Evolutionary conservation across 2,329 filamentous ascomycete genomes (phyloP).

Genomic region (Incumbomyces delicatus): DNA sequence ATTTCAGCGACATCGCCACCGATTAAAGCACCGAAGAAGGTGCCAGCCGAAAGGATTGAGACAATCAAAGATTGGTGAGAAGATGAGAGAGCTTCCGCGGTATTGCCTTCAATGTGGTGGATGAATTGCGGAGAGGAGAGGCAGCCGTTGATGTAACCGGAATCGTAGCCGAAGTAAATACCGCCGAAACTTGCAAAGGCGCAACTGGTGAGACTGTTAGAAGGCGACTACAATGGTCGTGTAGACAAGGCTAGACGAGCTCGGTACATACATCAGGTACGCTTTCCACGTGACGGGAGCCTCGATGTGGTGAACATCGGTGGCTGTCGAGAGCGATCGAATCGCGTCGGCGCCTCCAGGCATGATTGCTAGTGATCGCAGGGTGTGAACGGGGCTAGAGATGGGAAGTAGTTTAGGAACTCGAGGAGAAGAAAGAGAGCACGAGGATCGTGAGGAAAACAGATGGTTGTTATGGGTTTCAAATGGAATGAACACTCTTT

Average conservation of each 20-base stretch:
- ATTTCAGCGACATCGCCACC: constrained; percentile 64
- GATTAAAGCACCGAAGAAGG: constrained; percentile 67
- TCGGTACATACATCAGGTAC: constrained; percentile 48
- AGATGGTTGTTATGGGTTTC: constrained; percentile 7
- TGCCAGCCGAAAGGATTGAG: constrained; percentile 65
- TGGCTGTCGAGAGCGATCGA: constrained; percentile 2
- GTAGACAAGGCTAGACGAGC: background rate
- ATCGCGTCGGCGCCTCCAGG: background rate
- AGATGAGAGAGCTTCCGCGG: constrained; percentile 36
- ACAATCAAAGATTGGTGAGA: constrained; percentile 52
- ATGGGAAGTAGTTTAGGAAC: background rate
- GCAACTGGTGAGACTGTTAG: background rate
- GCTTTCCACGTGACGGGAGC: constrained; percentile 49
- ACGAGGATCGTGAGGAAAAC: background rate
- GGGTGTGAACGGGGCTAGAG: background rate
- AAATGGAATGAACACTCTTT: background rate
- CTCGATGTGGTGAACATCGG: constrained; percentile 46
- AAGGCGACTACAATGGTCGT: background rate
- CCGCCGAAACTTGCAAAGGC: constrained; percentile 44
- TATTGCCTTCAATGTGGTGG: constrained; percentile 23
- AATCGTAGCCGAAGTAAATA: constrained; percentile 51
- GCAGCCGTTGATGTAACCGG: constrained; percentile 44
- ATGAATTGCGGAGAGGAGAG: constrained; percentile 40
- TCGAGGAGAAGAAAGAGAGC: background rate
- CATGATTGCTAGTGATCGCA: background rate